These are phyloP conservation scores for Angophora floribunda DNA, from an alignment of 345 rosid species.

Conservation along the genomic window DNA sequence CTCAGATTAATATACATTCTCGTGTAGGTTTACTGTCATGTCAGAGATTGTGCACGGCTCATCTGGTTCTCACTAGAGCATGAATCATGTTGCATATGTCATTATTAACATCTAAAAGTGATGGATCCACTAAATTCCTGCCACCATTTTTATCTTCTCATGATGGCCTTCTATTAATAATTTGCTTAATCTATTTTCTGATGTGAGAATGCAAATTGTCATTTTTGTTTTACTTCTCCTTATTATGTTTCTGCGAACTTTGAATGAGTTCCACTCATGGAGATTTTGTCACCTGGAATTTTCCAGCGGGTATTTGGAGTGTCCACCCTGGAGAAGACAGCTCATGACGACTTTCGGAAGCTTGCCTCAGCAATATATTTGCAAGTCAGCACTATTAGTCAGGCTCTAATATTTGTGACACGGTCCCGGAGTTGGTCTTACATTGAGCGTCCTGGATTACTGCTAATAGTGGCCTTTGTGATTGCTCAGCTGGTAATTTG, in stretches of 20 bases:
- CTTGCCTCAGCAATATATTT: conserved; percentile 94
- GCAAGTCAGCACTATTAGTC: conserved; percentile 97
- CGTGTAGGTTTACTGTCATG: not conserved
- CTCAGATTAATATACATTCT: not conserved
- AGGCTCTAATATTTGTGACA: conserved; percentile 95
- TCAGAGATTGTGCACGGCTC: not conserved
- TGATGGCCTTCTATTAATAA: not conserved
- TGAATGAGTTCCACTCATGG: not conserved
- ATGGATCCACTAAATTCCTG: not conserved
- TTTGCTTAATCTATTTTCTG: not conserved
- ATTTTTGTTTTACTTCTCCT: not conserved
- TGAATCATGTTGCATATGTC: not conserved
- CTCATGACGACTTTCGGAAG: conserved; percentile 82
- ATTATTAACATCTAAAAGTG: not conserved
- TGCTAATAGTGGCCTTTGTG: conserved; percentile 67
- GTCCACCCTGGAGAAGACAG: conserved; percentile 76
- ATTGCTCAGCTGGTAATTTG: conserved; percentile 74
- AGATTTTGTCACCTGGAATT: not conserved
- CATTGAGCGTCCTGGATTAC: conserved; percentile 84
- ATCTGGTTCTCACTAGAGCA: not conserved
- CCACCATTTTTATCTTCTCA: not conserved
- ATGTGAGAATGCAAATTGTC: not conserved
- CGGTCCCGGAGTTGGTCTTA: conserved; percentile 92
- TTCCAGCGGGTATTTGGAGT: conserved; percentile 72
- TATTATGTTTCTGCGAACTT: not conserved